Evolutionary conservation across 1,139 yeast genomes (phyloP), one percentile per base, ranked within the genome.

Genomic region (Arxiozyma slooffiae): DNA sequence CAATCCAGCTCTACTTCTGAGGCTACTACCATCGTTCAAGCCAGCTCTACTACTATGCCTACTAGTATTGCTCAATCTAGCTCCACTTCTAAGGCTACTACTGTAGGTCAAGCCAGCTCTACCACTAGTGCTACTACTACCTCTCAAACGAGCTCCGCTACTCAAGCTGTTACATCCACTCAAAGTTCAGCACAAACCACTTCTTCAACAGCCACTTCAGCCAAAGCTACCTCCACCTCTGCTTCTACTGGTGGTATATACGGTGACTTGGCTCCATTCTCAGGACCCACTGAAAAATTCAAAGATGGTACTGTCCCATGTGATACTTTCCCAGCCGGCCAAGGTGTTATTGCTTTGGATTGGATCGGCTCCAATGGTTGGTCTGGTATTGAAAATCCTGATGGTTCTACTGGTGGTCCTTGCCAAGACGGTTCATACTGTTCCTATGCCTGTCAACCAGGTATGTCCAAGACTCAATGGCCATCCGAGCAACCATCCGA

Each of bases 381-480:
- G 81, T 76, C 92, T 47, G 83, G 87, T 66, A 72, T 84, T 60
- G 81, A 81, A 74, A 68, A 74, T 61, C 67, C 77, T 57, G 85
- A 85, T 63, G 69, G 72, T 46, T 75, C 80, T 47, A 80, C 88
- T 53, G 82, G 87, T 53, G 76, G 84, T 53, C 66, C 74, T 45
- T 85, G 94, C 75, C 67, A 75, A 58, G 89, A 83, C 55, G 92
- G 89, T 53, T 77, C 78, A 62, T 83, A 82, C 77, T 85, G 94
- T 70, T 85, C 92, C 52, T 85, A 85, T 67, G 88, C 92, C 56
- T 85, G 94, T 72, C 90, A 84, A 71, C 79, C 92, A 52, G 94
- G 94, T 79, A 84, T 84, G 92, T 84, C 92, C 61, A 85, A 85
- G 75, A 84, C 92, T 53, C 94, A 85, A 73, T 85, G 89, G 89